A percentile compares a stretch with the other conserved stretches of the same genome.
Conservation (phyloP, 1,284 basidiomycete genomes). For the Marasmius sp. region DNA sequence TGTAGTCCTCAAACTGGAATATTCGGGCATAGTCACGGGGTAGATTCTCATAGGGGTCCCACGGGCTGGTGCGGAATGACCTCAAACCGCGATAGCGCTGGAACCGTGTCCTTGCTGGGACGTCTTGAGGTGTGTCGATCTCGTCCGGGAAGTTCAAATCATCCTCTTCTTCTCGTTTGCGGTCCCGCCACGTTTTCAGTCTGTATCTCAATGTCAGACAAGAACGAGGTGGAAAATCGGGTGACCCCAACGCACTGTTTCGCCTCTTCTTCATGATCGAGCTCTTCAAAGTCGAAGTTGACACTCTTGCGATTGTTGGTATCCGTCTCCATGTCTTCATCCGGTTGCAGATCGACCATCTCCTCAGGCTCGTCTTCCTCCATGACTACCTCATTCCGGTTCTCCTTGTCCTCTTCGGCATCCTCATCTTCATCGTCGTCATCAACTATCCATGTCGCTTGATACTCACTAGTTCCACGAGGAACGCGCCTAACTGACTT, state of each 20-base stretch:
- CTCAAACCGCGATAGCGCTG: slow-evolving; percentile 91
- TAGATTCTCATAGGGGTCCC: slow-evolving; percentile 97
- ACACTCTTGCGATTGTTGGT: slow-evolving; percentile 45
- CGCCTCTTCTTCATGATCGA: slow-evolving; percentile 83
- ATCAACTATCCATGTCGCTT: slow-evolving; percentile 91
- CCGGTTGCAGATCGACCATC: slow-evolving; percentile 29
- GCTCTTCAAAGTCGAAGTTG: slow-evolving; percentile 76
- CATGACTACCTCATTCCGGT: slow-evolving; percentile 38
- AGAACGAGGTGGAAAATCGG: slow-evolving; percentile 8
- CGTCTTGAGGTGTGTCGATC: slow-evolving; percentile 92
- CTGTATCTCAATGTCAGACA: slow-evolving; percentile 35
- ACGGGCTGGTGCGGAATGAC: slow-evolving; percentile 92
- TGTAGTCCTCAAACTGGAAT: slow-evolving; percentile 97
- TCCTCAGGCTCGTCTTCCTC: slow-evolving; percentile 49
- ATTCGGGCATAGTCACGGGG: slow-evolving; percentile 93
- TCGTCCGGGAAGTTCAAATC: slow-evolving; percentile 94
- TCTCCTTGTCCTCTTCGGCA: slow-evolving; percentile 39
- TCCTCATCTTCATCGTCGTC: slow-evolving; percentile 70
- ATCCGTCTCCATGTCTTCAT: slow-evolving; percentile 73
- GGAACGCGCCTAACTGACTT: slow-evolving; percentile 77
- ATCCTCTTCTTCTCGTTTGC: slow-evolving; percentile 71
- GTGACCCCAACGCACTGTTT: slow-evolving; percentile 58
- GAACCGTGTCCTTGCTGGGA: slow-evolving; percentile 86
- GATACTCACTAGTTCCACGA: slow-evolving; percentile 91
- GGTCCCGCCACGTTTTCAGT: slow-evolving; percentile 66